phyloP scores from a whole-genome alignment of 2,329 filamentous ascomycete genomes.

The Ascochyta clinopodiicola region DNA sequence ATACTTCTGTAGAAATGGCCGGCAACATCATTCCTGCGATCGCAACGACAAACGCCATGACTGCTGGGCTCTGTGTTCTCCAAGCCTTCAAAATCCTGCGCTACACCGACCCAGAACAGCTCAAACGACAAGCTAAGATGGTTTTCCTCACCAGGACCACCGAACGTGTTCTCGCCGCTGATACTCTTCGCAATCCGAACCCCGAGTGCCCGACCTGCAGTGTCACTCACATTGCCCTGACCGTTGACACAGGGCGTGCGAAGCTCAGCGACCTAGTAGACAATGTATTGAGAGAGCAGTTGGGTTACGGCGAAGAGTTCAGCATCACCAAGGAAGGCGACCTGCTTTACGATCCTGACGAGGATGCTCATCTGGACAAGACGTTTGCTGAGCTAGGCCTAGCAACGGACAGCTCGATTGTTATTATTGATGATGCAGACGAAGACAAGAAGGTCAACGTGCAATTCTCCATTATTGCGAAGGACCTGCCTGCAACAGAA shows the following conservation, averaged over 20 bases:
- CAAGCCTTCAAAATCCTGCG: conserved; percentile 90
- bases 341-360: conserved; percentile 87
- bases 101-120: conserved; percentile 54
- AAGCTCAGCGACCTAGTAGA: conserved; percentile 83
- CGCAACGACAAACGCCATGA: conserved; percentile 96
- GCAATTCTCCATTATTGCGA: conserved; percentile 71
- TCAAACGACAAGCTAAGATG: conserved; percentile 72
- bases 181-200: conserved; percentile 69
- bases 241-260: conserved; percentile 72
- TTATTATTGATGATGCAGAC: conserved; percentile 82
- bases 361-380: conserved; percentile 83
- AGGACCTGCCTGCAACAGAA: conserved; percentile 52
- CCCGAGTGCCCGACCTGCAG: conserved; percentile 84
- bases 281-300: conserved; percentile 69
- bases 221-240: conserved; percentile 70
- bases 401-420: conserved; percentile 76
- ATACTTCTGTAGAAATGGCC: conserved; percentile 76
- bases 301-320: conserved; percentile 84
- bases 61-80: conserved; percentile 88
- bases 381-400: conserved; percentile 81
- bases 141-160: conserved; percentile 78
- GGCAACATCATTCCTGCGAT: conserved; percentile 99
- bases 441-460: conserved; percentile 81
- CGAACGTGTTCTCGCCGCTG: conserved; percentile 64
- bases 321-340: conserved; percentile 74